A percentile compares a stretch with the other conserved stretches of the same genome.
These are phyloP conservation scores for Isochrysis galbana DNA, from an alignment of 78 protist species.

Conservation along the genomic window DNA sequence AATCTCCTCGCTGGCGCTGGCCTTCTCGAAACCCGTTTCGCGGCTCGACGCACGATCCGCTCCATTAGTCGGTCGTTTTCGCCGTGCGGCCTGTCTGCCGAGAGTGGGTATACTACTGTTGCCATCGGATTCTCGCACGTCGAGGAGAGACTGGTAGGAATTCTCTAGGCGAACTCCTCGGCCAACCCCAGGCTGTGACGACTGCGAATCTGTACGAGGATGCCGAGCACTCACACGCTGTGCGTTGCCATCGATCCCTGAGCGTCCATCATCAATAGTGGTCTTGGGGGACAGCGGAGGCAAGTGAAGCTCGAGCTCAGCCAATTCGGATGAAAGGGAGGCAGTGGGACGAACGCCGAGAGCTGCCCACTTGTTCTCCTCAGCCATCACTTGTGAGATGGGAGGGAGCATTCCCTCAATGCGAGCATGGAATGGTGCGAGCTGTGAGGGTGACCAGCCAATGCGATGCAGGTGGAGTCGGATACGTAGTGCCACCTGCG, in stretches of 20 bases:
- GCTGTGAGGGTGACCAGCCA: background rate
- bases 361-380: background rate
- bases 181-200: too few relatives aligned
- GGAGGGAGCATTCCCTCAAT: background rate
- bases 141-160: too few relatives aligned
- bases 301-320: background rate
- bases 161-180: too few relatives aligned
- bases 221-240: too few relatives aligned
- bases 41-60: too few relatives aligned
- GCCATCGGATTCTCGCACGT: too few relatives aligned
- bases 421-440: background rate
- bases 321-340: background rate
- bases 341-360: background rate
- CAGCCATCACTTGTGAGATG: background rate
- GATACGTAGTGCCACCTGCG: background rate
- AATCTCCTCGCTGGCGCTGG: constrained; percentile 4
- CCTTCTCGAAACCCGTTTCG: background rate
- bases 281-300: background rate
- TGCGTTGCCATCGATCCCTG: too few relatives aligned
- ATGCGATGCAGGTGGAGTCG: background rate
- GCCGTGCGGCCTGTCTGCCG: too few relatives aligned
- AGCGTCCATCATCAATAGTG: too few relatives aligned
- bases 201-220: too few relatives aligned
- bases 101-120: too few relatives aligned
- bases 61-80: too few relatives aligned